Base-by-base conservation (phyloP, 192 early-diverging fungal species). In the Coemansia aciculifera region DNA sequence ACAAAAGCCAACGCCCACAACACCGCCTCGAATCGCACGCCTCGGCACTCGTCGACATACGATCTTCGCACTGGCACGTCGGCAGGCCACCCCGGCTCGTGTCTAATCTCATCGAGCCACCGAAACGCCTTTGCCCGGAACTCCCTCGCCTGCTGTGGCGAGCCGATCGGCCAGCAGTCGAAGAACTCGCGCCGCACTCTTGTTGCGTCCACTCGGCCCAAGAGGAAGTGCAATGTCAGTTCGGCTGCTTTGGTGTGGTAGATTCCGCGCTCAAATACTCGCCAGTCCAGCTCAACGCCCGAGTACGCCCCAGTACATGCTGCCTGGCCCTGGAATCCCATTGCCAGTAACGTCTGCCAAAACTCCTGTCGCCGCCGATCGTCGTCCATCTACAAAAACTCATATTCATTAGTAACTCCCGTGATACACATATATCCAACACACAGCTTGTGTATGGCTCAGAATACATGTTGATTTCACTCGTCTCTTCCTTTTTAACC, bases 81-180 rank as follows among this genome's bases (percentile, higher is more conserved):
- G 4, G 21, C 7, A 1, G 79, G 76, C 79, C 79, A 78, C 49
- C 24, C 39, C 7, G 19, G 1, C 5, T 49, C 46, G 21, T 21
- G 46, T 23, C 46, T 19, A n/a, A 49, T 8, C 19, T 87, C 80
- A 44, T 89, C 88, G 6, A 89, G 70, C 86, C 86, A 86, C 46
- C 84, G 85, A 61, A 86, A 88, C 32, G 75, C 79, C 32, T 80
- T 71, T 13, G 84, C 73, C 19, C 88, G 80, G 48, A 89, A 88
- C 23, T 87, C 86, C 11, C 86, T 69, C 3, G 86, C 81, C 40
- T 88, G 84, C 24, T 74, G 72, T 23, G 84, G 75, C 54, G 86
- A 86, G 40, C 78, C 71, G 9, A 87, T 77, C 11, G 87, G 87
- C 85, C 86, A 89, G 68, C 84, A 85, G 56, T 79, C 84, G 48